Base-by-base conservation (phyloP, 2,329 filamentous ascomycete genomes). In the Myriosclerotinia duriaeana region DNA sequence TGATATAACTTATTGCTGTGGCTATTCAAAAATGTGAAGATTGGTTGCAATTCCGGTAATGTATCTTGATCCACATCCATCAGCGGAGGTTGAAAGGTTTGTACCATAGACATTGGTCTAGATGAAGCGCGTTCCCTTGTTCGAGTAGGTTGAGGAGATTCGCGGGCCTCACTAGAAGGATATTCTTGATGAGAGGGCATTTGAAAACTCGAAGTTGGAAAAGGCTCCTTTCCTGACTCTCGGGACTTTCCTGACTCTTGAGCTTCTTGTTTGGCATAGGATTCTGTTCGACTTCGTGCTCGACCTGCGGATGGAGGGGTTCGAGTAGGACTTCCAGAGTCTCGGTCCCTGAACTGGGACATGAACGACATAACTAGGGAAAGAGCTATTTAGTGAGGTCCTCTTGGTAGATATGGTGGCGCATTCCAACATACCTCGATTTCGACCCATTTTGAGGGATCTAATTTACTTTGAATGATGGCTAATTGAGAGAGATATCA, bases 1-100 rank as follows among this genome's bases (percentile, higher is more conserved):
- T 97, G 93, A 77, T 98, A 99, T 66, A 98, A 82, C 80, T 98
- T 98, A 79, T 97, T 97, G 67, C 88, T 89, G 78, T 99, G 95
- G 79, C 90, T 95, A 80, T 97, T 98, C 71, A 99, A 85, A 76
- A 92, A 95, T 68, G 87, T 91, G 79, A 98, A 98, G 74, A 98
- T 93, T 70, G 93, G 94, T 80, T 93, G 90, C 69, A 99, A 84
- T 82, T 99, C 95, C 48, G 95, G 93, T 69, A 95, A 87, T 40
- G 92, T 96, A 76, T 97, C 92, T 72, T 89, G 85, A 75, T 86
- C 87, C 70, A 95, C 84, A 75, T 96, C 91, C 89, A 96, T 93
- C 77, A 93, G 80, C 75, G 90, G 90, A 75, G 93, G 92, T 73
- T 93, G 89, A 78, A 93, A 93, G 68, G 90, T 88, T 78, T 95